Evolutionary conservation across 2,329 filamentous ascomycete genomes (phyloP).

Genomic region (Calonectria leucothoes): DNA sequence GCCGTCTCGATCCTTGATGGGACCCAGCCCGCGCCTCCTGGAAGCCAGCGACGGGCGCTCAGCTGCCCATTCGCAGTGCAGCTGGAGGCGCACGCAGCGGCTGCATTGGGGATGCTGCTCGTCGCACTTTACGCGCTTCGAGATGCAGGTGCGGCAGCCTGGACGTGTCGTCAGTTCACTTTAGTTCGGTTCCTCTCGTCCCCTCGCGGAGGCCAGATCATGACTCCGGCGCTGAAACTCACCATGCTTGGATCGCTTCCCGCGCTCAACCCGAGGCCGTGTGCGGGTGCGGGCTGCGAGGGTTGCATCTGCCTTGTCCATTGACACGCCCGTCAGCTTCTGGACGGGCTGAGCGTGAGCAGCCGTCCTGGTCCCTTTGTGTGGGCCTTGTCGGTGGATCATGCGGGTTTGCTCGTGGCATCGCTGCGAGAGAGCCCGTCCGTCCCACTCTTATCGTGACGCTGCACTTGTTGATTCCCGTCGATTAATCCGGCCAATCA

Average conservation of each 20-base stretch:
- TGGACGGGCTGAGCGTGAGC: not conserved
- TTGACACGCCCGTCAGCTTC: constrained; percentile 4
- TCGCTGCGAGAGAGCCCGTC: not conserved
- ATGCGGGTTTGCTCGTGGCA: not conserved
- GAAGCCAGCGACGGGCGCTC: constrained; percentile 4
- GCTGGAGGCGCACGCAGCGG: constrained; percentile 17
- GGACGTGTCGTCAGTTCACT: not conserved
- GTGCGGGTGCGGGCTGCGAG: constrained; percentile 6
- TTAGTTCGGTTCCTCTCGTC: no score
- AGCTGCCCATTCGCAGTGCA: constrained; percentile 12
- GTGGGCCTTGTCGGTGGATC: constrained; percentile 7
- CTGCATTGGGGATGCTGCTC: constrained; percentile 13
- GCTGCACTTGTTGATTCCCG: not conserved
- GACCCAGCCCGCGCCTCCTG: constrained; percentile 12
- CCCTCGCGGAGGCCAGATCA: constrained; percentile 1
- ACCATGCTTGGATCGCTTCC: constrained; percentile 19
- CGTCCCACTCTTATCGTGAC: constrained; percentile 6
- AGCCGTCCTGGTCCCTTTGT: not conserved
- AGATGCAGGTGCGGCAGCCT: constrained; percentile 22
- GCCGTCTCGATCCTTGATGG: constrained; percentile 18
- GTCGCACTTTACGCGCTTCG: constrained; percentile 25
- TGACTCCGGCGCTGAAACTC: not conserved
- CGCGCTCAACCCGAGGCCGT: constrained; percentile 16
- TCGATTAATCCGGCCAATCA: constrained; percentile 30
- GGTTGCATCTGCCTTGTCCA: constrained; percentile 8